Conservation (phyloP, 805 yeast species). For the Candida maltosa region DNA sequence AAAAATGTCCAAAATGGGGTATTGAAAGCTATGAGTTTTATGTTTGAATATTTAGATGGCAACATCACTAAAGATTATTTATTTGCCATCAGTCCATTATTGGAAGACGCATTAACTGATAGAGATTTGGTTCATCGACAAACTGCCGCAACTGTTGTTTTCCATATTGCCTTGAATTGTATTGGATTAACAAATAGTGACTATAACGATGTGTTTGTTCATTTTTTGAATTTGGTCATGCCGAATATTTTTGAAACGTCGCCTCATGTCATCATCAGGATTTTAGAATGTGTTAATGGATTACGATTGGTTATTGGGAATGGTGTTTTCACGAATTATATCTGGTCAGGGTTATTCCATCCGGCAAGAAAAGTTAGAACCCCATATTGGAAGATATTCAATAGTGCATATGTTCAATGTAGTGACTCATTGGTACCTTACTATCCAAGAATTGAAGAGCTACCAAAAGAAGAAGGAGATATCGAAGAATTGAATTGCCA, state of each 20-base stretch:
- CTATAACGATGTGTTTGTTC: constrained; percentile 60
- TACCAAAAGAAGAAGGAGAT: constrained; percentile 19
- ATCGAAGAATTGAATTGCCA: constrained; percentile 19
- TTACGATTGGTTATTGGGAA: constrained; percentile 70
- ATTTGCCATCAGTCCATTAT: constrained; percentile 70
- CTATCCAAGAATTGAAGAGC: constrained; percentile 58
- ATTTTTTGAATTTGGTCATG: constrained; percentile 72
- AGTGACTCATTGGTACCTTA: constrained; percentile 77
- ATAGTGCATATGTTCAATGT: constrained; percentile 68
- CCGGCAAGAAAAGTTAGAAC: constrained; percentile 85
- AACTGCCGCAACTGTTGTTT: constrained; percentile 86
- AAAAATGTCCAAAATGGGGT: constrained; percentile 94
- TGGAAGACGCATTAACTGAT: constrained; percentile 88
- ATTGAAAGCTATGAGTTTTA: constrained; percentile 80
- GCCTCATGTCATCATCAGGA: constrained; percentile 86
- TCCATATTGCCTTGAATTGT: constrained; percentile 77
- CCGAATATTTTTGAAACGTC: constrained; percentile 94
- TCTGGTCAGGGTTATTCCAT: constrained; percentile 88
- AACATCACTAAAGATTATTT: constrained; percentile 74
- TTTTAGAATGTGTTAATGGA: constrained; percentile 76
- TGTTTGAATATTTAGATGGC: constrained; percentile 88
- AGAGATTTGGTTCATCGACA: constrained; percentile 92
- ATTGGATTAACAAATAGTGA: constrained; percentile 73
- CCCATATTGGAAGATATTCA: constrained; percentile 84
- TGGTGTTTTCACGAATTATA: constrained; percentile 70